These are phyloP conservation scores for Bremia lactucae DNA, from an alignment of 352 stramenopile species.

Conservation along the genomic window DNA sequence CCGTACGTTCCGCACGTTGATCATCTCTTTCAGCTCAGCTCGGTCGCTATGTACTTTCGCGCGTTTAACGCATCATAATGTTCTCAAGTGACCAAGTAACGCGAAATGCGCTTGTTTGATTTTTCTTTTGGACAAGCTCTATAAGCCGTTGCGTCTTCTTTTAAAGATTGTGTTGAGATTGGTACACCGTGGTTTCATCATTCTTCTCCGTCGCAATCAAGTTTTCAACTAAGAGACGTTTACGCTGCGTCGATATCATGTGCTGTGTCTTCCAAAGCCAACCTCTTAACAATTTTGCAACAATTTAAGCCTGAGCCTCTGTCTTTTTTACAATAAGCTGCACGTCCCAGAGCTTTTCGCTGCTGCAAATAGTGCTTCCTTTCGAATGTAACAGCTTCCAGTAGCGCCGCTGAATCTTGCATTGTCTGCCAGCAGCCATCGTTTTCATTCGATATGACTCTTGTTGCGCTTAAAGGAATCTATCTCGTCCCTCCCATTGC, in stretches of 20 bases:
- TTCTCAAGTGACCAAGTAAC: constrained; percentile 90
- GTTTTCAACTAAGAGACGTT: constrained; percentile 84
- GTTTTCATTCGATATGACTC: constrained; percentile 82
- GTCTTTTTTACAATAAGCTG: no score
- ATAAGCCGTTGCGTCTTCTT: constrained; percentile 69
- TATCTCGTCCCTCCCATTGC: constrained; percentile 68
- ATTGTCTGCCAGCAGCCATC: constrained; percentile 76
- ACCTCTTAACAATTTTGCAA: constrained; percentile 48
- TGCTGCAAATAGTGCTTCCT: constrained; percentile 93
- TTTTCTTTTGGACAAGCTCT: constrained; percentile 70
- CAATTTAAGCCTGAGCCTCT: constrained; percentile 65
- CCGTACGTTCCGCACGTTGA: constrained; percentile 82
- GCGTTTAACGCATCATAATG: constrained; percentile 89
- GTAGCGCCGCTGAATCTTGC: constrained; percentile 76
- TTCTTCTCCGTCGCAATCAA: constrained; percentile 75
- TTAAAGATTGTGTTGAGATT: constrained; percentile 87
- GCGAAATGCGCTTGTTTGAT: constrained; percentile 75
- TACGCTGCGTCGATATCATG: constrained; percentile 77
- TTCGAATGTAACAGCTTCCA: constrained; percentile 90
- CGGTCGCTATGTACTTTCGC: constrained; percentile 70
- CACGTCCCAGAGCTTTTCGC: no score
- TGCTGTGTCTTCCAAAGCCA: constrained; percentile 64
- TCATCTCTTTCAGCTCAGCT: constrained; percentile 87
- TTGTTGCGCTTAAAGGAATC: constrained; percentile 67
- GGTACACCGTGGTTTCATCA: constrained; percentile 83